Conservation (phyloP, 1,284 basidiomycete genomes). For the Ustilago hordei region DNA sequence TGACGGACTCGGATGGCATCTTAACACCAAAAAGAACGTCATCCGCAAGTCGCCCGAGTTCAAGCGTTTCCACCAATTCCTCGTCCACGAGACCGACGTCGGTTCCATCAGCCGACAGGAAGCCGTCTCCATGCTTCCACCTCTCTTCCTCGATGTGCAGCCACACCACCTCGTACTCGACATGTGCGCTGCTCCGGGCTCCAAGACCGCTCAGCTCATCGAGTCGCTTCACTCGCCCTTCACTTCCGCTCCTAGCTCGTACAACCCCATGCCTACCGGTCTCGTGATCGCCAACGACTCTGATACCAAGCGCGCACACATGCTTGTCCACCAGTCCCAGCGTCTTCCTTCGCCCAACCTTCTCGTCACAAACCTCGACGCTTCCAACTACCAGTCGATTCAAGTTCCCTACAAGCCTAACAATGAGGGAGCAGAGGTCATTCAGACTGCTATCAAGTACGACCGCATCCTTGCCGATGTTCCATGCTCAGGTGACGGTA, state of each 20-base stretch:
- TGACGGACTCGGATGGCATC: slow-evolving; percentile 91
- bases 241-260: slow-evolving; percentile 58
- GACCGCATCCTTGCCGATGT: slow-evolving; percentile 97
- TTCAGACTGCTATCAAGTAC: slow-evolving; percentile 77
- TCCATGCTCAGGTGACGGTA: slow-evolving; percentile 97
- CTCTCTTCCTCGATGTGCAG: slow-evolving; percentile 91
- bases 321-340: slow-evolving; percentile 97
- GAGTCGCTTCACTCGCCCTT: slow-evolving; percentile 80
- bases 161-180: slow-evolving; percentile 75
- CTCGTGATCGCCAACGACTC: slow-evolving; percentile 89
- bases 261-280: slow-evolving; percentile 72
- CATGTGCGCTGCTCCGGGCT: slow-evolving; percentile 99
- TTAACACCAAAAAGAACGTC: slow-evolving; percentile 89
- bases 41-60: slow-evolving; percentile 92
- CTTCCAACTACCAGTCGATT: slow-evolving; percentile 79
- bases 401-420: slow-evolving; percentile 59
- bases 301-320: slow-evolving; percentile 92
- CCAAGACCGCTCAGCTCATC: slow-evolving; percentile 93
- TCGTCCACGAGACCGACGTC: slow-evolving; percentile 98
- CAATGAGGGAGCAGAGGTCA: slow-evolving; percentile 35
- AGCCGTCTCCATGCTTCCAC: slow-evolving; percentile 98
- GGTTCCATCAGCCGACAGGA: slow-evolving; percentile 97
- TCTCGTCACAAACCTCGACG: slow-evolving; percentile 96
- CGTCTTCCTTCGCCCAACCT: slow-evolving; percentile 91
- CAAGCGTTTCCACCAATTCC: slow-evolving; percentile 93